phyloP scores from a whole-genome alignment of 805 yeast species.

The Metschnikowia hibisci region DNA sequence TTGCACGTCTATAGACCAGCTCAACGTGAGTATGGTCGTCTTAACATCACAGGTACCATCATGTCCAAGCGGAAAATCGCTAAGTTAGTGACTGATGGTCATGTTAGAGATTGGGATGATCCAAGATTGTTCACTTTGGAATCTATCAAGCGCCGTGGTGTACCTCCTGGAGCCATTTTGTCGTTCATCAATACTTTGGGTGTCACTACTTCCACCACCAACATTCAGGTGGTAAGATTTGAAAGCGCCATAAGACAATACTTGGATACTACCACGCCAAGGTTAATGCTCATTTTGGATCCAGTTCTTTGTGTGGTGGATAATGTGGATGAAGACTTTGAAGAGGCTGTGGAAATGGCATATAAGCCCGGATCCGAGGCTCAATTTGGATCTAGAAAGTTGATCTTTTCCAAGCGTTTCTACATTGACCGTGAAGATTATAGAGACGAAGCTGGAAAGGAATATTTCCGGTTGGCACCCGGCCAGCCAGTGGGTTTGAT shows the following conservation, averaged over 20 bases:
- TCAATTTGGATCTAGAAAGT: constrained; percentile 57
- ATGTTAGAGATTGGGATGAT: constrained; percentile 97
- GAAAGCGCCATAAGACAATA: constrained; percentile 85
- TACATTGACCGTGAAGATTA: constrained; percentile 90
- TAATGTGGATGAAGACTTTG: constrained; percentile 71
- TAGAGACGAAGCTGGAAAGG: constrained; percentile 54
- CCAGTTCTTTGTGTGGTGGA: constrained; percentile 83
- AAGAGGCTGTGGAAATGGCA: constrained; percentile 71
- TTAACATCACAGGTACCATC: constrained; percentile 90
- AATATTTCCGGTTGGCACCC: constrained; percentile 91
- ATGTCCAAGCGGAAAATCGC: constrained; percentile 95
- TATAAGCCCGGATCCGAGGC: constrained; percentile 74
- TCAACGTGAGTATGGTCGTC: constrained; percentile 96
- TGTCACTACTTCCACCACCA: constrained; percentile 90
- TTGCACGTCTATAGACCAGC: constrained; percentile 96
- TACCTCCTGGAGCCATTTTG: constrained; percentile 97
- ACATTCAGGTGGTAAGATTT: constrained; percentile 85
- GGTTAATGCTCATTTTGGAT: constrained; percentile 87
- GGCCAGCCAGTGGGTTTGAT: constrained; percentile 92
- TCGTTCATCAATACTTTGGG: constrained; percentile 93
- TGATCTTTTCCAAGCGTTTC: constrained; percentile 71
- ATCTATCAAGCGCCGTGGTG: constrained; percentile 93
- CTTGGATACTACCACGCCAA: constrained; percentile 87
- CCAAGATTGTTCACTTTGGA: constrained; percentile 94
- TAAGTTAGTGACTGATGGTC: constrained; percentile 73